Evolutionary conservation across 805 yeast genomes (phyloP), one percentile per base, ranked within the genome.

Genomic region (Lipomyces yamanashiensis): DNA sequence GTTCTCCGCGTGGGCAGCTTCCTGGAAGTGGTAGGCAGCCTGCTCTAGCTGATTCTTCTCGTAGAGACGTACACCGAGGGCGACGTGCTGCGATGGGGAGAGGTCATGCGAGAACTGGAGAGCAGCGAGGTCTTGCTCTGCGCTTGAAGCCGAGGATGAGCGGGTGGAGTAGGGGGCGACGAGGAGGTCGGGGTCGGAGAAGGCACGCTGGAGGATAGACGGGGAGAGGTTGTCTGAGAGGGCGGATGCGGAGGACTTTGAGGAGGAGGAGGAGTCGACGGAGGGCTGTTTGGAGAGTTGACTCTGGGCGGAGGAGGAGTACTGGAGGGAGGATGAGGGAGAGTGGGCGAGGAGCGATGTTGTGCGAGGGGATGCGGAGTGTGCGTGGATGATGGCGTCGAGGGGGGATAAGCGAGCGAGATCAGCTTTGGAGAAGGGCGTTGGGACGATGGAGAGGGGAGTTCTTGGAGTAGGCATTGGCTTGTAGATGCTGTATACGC

Each of bases 21-120:
- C 78, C 67, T 84, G 86, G 59, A 89, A 76, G 68, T 86, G 89
- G 69, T 86, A 84, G 1, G 92, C 82, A 2, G 91, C 87, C 70
- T 87, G 93, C 52, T 85, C 80, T 43, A 84, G 81, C 58, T 86
- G 83, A 0, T 90, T 90, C 39, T 81, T 74, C 45, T 81, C 81
- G 59, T 89, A 79, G 54, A 85, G 75, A 17, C 60, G 71, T 62
- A 70, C 74, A 17, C 77, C 75, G 28, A 61, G 69, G 59, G 68
- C 5, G 10, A 51, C 59, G 39, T 53, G 63, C 63, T 60, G 59
- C 17, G 57, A 55, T 10, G 60, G 52, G 12, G 59, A 41, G 21
- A 60, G 52, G 40, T 43, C 36, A 9, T 48, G 36, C 6, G 59
- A 19, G 33, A 60, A 60, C 36, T 45, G 63, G 37, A 53, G 23